Evolutionary conservation across 352 stramenopile genomes (phyloP), one percentile per base, ranked within the genome.

Genomic region (Phytophthora hybrid): DNA sequence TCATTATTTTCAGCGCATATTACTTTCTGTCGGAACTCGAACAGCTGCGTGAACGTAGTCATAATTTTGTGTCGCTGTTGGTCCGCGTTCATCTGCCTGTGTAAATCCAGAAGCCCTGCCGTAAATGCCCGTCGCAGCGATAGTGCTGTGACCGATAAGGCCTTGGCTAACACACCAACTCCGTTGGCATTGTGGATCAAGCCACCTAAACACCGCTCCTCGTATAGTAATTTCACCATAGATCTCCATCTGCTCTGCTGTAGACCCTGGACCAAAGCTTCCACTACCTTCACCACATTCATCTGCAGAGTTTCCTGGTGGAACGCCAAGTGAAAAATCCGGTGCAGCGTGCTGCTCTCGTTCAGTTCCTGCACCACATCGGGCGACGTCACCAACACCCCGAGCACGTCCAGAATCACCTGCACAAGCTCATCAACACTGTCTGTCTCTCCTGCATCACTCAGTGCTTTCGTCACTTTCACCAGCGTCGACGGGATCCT

Each of bases 401-500:
- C 62, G 7, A 90, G 59, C 11, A 90, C 63, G 5, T 57, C 58
- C 14, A 90, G 19, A 2, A 79, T 61, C 8, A 73, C 18, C n/a
- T 73, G 55, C 0, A 73, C 69, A 3, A 88, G 8, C 9, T 62
- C 46, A 63, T 41, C 34, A 32, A 53, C n/a, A 11, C 64, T 47
- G 46, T 21, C 29, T 19, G 18, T n/a, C 47, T 23, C 32, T 37
- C 10, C 29, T 58, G 32, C 59, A 46, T 70, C 66, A 54, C 47
- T 74, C 11, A 78, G 60, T 0, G 84, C 82, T 61, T 90, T 88
- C 21, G 86, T 59, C 18, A 86, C 58, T 58, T 89, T 88, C 2
- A 90, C 80, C 4, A 92, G 65, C 21, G 74, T 90, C 4, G 81
- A 89, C 7, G 82, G 83, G 1, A 90, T 74, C 26, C 81, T 77